Base-by-base conservation (phyloP, 495 filamentous ascomycete species). In the Xylaria flabelliformis region DNA sequence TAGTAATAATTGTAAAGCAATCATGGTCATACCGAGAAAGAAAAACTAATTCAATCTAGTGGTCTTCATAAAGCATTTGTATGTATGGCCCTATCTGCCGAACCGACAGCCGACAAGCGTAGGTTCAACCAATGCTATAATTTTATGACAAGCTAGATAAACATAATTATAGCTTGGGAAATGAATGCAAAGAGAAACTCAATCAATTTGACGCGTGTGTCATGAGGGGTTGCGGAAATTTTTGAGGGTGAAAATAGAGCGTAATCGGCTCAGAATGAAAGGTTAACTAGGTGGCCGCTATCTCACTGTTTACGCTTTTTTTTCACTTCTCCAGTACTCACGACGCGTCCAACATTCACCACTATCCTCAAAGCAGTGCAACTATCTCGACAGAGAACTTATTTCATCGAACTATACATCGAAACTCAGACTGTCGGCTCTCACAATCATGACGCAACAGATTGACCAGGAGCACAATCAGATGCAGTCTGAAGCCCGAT, bases 1-100 rank as follows among this genome's bases (percentile, higher is more conserved):
- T 59, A 34, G 61, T 36, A 36, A 71, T 46, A 44, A 44, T 15
- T 42, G 34, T 61, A 39, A 61, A 61, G 12, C 19, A 32, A 56
- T 1, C 2, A 17, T 56, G 21, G 26, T 17, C 53, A 4, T 17
- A 17, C 3, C 15, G 21, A 15, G 5, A 55, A 53, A 29, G 26
- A 13, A 4, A 15, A 7, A 55, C 3, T 1, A 21, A 10, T 24
- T 24, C 7, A 9, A 9, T 21, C 21, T 24, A 8, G 12, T 1
- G 21, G 1, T 19, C 10, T 29, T 55, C 4, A 26, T 29, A 10
- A 55, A 29, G 24, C 9, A 4, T 13, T 15, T 24, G 36, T 7
- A 4, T 9, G 9, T 26, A 26, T 9, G 9, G 9, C 26, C 9
- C 21, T 24, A 10, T 26, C 24, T 55, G 9, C 51, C 12, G 9